Conservation (phyloP, 2,329 filamentous ascomycete species). For the Stagonosporopsis rhizophila region DNA sequence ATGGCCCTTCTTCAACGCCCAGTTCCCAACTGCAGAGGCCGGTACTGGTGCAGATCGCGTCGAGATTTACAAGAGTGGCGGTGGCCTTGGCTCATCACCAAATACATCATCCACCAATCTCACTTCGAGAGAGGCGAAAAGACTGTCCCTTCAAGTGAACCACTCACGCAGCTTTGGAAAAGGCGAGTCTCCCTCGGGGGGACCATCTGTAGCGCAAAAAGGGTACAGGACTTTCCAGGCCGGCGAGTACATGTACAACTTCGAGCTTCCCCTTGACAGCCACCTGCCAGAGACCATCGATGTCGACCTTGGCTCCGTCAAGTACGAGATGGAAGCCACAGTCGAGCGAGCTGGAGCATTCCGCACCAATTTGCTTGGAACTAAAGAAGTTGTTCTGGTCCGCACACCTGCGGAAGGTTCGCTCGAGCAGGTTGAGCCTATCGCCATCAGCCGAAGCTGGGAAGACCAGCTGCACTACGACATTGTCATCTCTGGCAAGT, state of each 20-base stretch:
- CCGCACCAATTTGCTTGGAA: conserved; percentile 83
- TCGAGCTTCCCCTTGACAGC: conserved; percentile 83
- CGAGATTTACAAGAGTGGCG: conserved; percentile 59
- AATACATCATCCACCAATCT: conserved; percentile 55
- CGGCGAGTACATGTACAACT: conserved; percentile 75
- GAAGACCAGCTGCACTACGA: conserved; percentile 96
- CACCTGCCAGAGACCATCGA: conserved; percentile 83
- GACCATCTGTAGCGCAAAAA: conserved; percentile 70
- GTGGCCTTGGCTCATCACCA: conserved; percentile 54
- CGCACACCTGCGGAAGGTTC: conserved; percentile 87
- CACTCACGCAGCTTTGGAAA: conserved; percentile 87
- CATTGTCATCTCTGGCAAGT: conserved; percentile 94
- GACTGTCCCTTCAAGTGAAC: conserved; percentile 78
- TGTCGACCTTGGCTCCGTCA: conserved; percentile 83
- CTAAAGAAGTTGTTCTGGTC: conserved; percentile 82
- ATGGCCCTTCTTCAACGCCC: conserved; percentile 90
- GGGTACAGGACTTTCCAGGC: conserved; percentile 87
- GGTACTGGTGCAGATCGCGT: conserved; percentile 70
- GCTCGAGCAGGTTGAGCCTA: conserved; percentile 88
- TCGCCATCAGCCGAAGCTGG: conserved; percentile 92
- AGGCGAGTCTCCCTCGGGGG: conserved; percentile 67
- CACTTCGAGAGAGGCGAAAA: conserved; percentile 63
- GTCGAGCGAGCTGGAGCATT: conserved; percentile 89
- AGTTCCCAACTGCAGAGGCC: conserved; percentile 65
- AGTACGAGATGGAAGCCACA: conserved; percentile 84